A percentile compares a stretch with the other conserved stretches of the same genome.
phyloP scores from a whole-genome alignment of 2,329 filamentous ascomycete species.

The Cladophialophora psammophila region DNA sequence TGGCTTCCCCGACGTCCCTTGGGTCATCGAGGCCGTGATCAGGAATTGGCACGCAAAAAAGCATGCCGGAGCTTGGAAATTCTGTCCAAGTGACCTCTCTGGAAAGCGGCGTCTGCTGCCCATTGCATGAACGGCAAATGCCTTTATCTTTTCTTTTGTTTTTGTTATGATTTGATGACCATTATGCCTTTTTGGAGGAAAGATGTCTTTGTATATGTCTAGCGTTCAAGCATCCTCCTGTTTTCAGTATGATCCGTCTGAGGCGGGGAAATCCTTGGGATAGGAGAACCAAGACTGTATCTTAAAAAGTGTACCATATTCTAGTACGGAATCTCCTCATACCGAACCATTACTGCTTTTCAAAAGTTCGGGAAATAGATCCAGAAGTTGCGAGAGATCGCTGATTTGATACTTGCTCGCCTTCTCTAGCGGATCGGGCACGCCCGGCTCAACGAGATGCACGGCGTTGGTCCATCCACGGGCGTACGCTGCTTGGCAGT shows the following conservation, averaged over 20 bases:
- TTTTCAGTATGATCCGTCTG: background rate
- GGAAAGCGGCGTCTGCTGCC: constrained; percentile 29
- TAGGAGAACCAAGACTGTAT: constrained; percentile 1
- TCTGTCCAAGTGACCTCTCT: constrained; percentile 37
- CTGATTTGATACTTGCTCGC: constrained; percentile 78
- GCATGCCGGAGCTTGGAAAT: constrained; percentile 37
- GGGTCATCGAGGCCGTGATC: constrained; percentile 29
- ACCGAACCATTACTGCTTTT: constrained; percentile 47
- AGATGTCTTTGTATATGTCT: constrained; percentile 12
- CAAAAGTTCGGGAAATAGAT: constrained; percentile 84
- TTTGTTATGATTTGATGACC: constrained; percentile 14
- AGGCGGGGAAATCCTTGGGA: background rate
- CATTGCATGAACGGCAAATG: constrained; percentile 12
- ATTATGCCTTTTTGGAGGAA: background rate
- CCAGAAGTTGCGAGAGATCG: constrained; percentile 76
- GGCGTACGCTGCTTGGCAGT: constrained; percentile 77
- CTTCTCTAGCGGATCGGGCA: constrained; percentile 67
- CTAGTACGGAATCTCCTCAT: background rate
- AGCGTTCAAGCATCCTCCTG: constrained; percentile 25
- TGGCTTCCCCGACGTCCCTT: constrained; percentile 29
- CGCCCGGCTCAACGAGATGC: constrained; percentile 81
- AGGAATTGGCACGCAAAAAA: constrained; percentile 35
- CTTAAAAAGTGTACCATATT: constrained; percentile 9
- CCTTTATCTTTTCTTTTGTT: background rate
- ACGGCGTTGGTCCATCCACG: constrained; percentile 81